These are phyloP conservation scores for Metschnikowia vanudenii DNA, from an alignment of 805 yeast genomes.

Conservation along the genomic window DNA sequence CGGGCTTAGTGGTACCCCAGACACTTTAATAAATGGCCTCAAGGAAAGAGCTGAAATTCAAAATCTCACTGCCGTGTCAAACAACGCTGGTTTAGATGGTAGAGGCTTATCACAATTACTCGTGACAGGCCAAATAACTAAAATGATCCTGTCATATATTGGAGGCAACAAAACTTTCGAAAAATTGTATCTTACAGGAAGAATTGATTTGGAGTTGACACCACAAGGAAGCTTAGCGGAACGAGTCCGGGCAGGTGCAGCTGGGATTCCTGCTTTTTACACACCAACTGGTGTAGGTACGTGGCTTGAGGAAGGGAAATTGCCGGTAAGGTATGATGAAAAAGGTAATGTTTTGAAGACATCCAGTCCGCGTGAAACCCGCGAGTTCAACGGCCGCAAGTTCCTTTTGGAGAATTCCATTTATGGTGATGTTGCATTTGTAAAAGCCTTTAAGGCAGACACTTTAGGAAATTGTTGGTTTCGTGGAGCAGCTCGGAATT, in stretches of 20 bases:
- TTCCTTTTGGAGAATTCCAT: conserved; percentile 45
- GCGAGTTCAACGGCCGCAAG: conserved; percentile 44
- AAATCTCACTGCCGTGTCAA: conserved; percentile 44
- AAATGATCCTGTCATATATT: conserved; percentile 47
- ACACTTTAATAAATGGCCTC: conserved; percentile 41
- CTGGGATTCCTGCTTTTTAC: conserved; percentile 50
- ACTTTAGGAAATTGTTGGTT: conserved; percentile 49
- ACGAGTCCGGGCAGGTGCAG: conserved; percentile 46
- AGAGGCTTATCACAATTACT: conserved; percentile 43
- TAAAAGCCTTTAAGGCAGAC: conserved; percentile 46
- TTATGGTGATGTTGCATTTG: conserved; percentile 47
- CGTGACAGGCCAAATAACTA: conserved; percentile 41
- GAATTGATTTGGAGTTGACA: conserved; percentile 45
- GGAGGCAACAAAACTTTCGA: conserved; percentile 46
- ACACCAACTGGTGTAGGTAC: conserved; percentile 52
- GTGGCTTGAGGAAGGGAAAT: conserved; percentile 49
- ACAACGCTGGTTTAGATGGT: conserved; percentile 48
- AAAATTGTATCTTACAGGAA: conserved; percentile 40
- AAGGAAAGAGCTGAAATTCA: conserved; percentile 30
- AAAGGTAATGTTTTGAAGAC: conserved; percentile 36
- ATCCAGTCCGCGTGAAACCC: conserved; percentile 39
- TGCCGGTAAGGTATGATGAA: conserved; percentile 41
- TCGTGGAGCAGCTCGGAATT: conserved; percentile 46
- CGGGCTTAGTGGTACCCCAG: conserved; percentile 49
- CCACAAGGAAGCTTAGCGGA: conserved; percentile 57